These are phyloP conservation scores for Nothophytophthora sp. DNA, from an alignment of 352 stramenopile species.

Conservation along the genomic window DNA sequence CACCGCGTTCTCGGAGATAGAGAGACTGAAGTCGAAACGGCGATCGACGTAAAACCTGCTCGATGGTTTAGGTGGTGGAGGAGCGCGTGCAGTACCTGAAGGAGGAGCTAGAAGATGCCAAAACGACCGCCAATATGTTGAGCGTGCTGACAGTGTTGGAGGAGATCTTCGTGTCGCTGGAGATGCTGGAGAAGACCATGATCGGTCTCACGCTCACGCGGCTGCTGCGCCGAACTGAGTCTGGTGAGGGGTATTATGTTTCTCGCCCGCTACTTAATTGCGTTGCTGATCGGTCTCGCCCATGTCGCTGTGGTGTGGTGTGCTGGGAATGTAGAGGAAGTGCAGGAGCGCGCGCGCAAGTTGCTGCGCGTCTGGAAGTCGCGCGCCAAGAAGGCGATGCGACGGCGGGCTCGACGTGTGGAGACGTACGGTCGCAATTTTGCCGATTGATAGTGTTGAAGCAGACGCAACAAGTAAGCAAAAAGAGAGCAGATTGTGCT, in stretches of 20 bases:
- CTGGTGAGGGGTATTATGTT: slow-evolving; percentile 4
- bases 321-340: slow-evolving; percentile 19
- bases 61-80: slow-evolving; percentile 37
- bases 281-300: too few relatives aligned
- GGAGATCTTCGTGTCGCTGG: slow-evolving; percentile 71
- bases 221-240: slow-evolving; percentile 26
- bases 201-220: slow-evolving; percentile 42
- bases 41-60: neutral
- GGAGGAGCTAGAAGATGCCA: slow-evolving; percentile 66
- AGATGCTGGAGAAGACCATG: slow-evolving; percentile 80
- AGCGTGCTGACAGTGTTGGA: slow-evolving; percentile 56
- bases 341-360: slow-evolving; percentile 36
- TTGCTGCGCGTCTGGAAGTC: slow-evolving; percentile 69
- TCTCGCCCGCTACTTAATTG: too few relatives aligned
- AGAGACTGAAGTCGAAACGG: neutral
- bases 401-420: slow-evolving; percentile 51
- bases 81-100: slow-evolving; percentile 64
- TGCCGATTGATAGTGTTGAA: slow-evolving; percentile 62
- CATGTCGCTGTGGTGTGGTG: neutral
- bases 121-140: slow-evolving; percentile 45
- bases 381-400: slow-evolving; percentile 69
- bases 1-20: neutral
- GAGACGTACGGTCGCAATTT: slow-evolving; percentile 74
- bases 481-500: too few relatives aligned
- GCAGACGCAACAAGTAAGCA: too few relatives aligned